These are phyloP conservation scores for Eucalyptus regnans DNA, from an alignment of 345 rosid genomes.

Conservation along the genomic window DNA sequence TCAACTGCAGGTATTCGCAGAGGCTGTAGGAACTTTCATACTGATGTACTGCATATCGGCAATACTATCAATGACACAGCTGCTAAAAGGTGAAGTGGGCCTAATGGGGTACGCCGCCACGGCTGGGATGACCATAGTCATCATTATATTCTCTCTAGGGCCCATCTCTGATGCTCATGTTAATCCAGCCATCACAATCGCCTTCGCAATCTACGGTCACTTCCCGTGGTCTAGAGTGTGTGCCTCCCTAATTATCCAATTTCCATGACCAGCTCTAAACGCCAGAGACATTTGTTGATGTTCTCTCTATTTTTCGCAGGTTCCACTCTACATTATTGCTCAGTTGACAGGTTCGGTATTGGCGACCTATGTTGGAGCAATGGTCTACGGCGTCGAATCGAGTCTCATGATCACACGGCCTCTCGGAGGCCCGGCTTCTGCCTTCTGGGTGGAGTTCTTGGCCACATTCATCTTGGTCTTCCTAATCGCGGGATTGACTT, in stretches of 20 bases:
- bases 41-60: constrained; percentile 70
- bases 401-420: constrained; percentile 56
- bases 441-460: constrained; percentile 73
- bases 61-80: constrained; percentile 44
- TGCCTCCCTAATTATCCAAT: neutral
- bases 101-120: constrained; percentile 62
- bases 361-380: constrained; percentile 48
- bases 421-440: constrained; percentile 35
- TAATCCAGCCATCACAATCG: constrained; percentile 75
- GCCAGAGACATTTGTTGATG: neutral
- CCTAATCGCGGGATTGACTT: constrained; percentile 41
- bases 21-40: constrained; percentile 68
- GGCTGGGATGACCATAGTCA: constrained; percentile 56
- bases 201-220: constrained; percentile 60
- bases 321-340: constrained; percentile 62
- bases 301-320: constrained; percentile 15
- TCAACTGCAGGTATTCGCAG: constrained; percentile 51
- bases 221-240: constrained; percentile 74
- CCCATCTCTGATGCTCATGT: constrained; percentile 86
- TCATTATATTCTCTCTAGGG: constrained; percentile 51
- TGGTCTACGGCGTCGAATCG: constrained; percentile 40
- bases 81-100: constrained; percentile 47
- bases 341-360: constrained; percentile 51
- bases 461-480: constrained; percentile 61
- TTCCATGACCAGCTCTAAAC: neutral